Base-by-base conservation (phyloP, 2,329 filamentous ascomycete species). In the Penicillium sp. region DNA sequence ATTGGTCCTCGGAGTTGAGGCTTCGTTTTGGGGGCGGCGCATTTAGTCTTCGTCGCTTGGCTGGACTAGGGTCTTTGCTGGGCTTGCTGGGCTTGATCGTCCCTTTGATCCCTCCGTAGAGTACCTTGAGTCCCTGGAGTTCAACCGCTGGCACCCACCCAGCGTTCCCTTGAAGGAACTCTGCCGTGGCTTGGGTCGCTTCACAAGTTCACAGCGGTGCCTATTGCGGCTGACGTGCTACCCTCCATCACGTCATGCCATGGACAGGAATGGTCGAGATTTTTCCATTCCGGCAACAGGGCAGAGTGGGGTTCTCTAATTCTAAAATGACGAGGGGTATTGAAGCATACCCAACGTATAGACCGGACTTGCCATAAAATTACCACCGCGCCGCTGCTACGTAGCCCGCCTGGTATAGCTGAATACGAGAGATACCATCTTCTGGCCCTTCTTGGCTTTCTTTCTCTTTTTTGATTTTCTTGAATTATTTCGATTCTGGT, bases 201-300 rank as follows among this genome's bases (percentile, higher is more conserved):
- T 28, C 25, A 47, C 25, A 50, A 39, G 35, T 28, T 28, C 25
- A 47, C 25, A 45, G 47, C 35, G 35, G 22, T 28, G 22, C 54
- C 62, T 22, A 59, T 61, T 59, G 56, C 60, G 54, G 55, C 34
- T 20, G 51, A n/a, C 28, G 41, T 47, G 34, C 42, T 43, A 31
- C 35, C 38, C 45, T 41, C 35, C 55, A 61, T 61, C 58, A 66
- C 61, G 63, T 68, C 66, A 67, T 66, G 57, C 47, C 35, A n/a
- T 43, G 41, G 31, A 28, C 20, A 39, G 20, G 55, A 63, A 63
- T 65, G 58, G 47, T 57, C 54, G 45, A 52, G 25, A 42, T 59
- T 64, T 61, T 61, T 60, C 55, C 53, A 39, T 52, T 55, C 38
- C 48, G 35, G 51, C 43, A 35, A 34, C 48, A 47, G 25, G 47